Evolutionary conservation across 1,284 basidiomycete genomes (phyloP), one percentile per base, ranked within the genome.

Genomic region (Baeospora myosura): DNA sequence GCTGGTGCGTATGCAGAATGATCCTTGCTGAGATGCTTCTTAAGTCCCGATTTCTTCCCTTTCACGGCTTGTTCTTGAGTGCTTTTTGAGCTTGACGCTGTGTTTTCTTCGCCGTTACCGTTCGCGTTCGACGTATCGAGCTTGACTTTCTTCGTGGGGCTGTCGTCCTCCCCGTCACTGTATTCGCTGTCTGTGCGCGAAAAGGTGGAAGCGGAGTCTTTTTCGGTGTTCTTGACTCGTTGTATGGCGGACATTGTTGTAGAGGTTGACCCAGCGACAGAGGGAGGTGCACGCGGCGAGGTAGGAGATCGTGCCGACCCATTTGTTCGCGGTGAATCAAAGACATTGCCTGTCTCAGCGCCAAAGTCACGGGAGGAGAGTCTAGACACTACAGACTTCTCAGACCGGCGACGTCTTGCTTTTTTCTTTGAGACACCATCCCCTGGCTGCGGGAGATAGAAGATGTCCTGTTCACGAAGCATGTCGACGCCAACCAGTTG

Each of bases 401-500:
- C 49, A 25, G 41, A 22, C 17, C 22, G 16, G 45, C 40, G 5
- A 37, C 37, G 7, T 53, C 40, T 45, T 55, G 58, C 18, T 46
- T 49, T 42, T 38, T 54, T 61, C 25, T 59, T 59, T 12, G 53
- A 47, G 28, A 57, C 49, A 26, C 64, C 60, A 43, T 70, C 66
- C 29, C 63, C 66, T n/a, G 53, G 61, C 43, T 52, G 55, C 1
- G 76, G 76, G 8, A 81, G 54, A 51, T 80, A 83, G 54, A 69
- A 81, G 2, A 81, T 67, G 49, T 81, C 80, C 37, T 75, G 68
- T 47, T 81, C 76, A 10, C 75, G 69, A 29, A 79, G 55, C 29
- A 81, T 64, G 43, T 82, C 78, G 6, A 76, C 64, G 2, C 78
- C 78, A 8, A 79, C 76, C 22, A 83, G 65, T 41, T 75, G 67